Conservation (phyloP, 2,329 filamentous ascomycete genomes). For the Exophiala spinifera region DNA sequence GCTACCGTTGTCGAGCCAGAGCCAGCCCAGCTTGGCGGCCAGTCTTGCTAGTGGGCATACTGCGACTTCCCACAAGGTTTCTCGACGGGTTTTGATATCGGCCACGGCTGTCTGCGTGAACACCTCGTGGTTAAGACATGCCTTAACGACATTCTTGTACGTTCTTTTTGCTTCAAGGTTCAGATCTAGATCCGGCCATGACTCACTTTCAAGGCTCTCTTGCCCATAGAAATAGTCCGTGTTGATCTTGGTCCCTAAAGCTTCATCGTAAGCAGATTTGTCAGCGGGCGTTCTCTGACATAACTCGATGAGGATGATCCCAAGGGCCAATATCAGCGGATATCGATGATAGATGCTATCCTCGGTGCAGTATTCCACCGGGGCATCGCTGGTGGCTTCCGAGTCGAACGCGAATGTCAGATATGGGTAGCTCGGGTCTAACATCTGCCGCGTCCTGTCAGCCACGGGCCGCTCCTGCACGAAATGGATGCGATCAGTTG, state of each 20-base stretch:
- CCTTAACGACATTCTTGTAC: not conserved
- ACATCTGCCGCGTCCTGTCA: not conserved
- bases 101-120: not conserved
- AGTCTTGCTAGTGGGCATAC: not conserved
- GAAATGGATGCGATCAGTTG: not conserved
- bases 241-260: not conserved
- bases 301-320: not conserved
- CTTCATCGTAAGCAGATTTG: not conserved
- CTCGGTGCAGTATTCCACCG: not conserved
- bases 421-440: not conserved
- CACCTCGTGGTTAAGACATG: not conserved
- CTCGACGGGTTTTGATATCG: not conserved
- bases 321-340: not conserved
- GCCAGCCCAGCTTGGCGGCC: not conserved
- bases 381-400: too few species aligned
- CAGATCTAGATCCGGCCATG: not conserved
- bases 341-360: not conserved
- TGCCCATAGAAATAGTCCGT: not conserved
- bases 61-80: not conserved
- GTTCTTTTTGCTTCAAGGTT: not conserved
- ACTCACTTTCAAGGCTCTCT: not conserved
- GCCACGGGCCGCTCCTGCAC: not conserved
- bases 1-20: not conserved
- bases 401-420: not conserved
- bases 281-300: not conserved